phyloP scores from a whole-genome alignment of 176 grass and related monocot genomes.

The Urochloa ruziziensis region DNA sequence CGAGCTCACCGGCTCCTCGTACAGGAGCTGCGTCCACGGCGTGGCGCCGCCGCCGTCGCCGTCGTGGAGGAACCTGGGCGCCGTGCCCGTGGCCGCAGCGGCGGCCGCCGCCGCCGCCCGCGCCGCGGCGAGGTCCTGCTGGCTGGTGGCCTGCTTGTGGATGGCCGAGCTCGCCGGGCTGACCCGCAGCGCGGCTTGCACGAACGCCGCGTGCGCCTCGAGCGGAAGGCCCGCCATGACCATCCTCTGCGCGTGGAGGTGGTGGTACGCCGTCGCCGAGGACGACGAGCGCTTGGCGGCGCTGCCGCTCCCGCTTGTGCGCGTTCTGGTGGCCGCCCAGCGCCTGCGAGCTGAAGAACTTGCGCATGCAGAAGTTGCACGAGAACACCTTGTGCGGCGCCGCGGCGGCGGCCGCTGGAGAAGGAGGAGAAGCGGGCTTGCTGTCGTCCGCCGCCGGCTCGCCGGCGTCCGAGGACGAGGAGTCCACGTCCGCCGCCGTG shows the following conservation, averaged over 20 bases:
- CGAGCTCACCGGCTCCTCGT: constrained; percentile 45
- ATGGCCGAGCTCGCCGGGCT: constrained; percentile 38
- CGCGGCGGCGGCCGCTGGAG: not conserved
- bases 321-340: constrained; percentile 91
- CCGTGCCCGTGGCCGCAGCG: not conserved
- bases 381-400: constrained; percentile 79
- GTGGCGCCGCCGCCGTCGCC: not conserved
- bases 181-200: constrained; percentile 42
- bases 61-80: constrained; percentile 54
- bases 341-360: constrained; percentile 93
- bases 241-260: constrained; percentile 59
- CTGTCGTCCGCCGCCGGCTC: no score
- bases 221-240: constrained; percentile 55
- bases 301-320: constrained; percentile 88
- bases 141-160: constrained; percentile 53
- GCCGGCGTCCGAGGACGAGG: constrained; percentile 27
- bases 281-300: constrained; percentile 52
- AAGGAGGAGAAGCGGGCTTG: not conserved
- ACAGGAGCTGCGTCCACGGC: constrained; percentile 38
- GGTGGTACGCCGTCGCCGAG: constrained; percentile 21
- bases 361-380: constrained; percentile 90
- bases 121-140: constrained; percentile 23
- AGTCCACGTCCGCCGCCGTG: not conserved
- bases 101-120: not conserved
- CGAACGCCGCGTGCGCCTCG: constrained; percentile 66